Percentiles rank a stretch among this genome's conserved stretches.
These are phyloP conservation scores for Fusarium siculi DNA, from an alignment of 2,329 filamentous ascomycete genomes.

Conservation along the genomic window DNA sequence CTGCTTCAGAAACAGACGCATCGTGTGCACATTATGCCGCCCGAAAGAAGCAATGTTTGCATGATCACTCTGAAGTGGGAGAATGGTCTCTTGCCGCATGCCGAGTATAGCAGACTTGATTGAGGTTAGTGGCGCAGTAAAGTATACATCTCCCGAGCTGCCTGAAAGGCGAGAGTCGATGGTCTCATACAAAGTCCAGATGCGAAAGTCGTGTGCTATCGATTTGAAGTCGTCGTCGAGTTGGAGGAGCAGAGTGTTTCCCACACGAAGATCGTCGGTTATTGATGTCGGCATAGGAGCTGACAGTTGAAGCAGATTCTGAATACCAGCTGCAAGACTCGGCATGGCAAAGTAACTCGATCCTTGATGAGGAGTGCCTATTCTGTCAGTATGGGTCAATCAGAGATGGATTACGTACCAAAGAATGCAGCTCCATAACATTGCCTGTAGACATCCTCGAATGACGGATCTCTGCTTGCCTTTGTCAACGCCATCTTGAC, in stretches of 20 bases:
- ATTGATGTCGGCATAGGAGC: slow-evolving; percentile 61
- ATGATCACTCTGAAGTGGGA: slow-evolving; percentile 65
- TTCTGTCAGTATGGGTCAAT: background rate
- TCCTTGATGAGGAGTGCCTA: slow-evolving; percentile 70
- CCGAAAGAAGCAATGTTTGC: slow-evolving; percentile 66
- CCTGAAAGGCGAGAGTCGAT: slow-evolving; percentile 67
- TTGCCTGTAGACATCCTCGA: slow-evolving; percentile 60
- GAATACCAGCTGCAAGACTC: slow-evolving; percentile 65
- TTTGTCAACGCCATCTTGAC: slow-evolving; percentile 66
- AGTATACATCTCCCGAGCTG: slow-evolving; percentile 59
- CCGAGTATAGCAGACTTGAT: slow-evolving; percentile 65
- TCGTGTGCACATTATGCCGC: slow-evolving; percentile 58
- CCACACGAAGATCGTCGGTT: slow-evolving; percentile 61
- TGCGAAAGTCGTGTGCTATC: slow-evolving; percentile 65
- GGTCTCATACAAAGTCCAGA: slow-evolving; percentile 73
- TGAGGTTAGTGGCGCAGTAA: slow-evolving; percentile 68
- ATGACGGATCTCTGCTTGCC: slow-evolving; percentile 52
- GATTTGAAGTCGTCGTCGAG: slow-evolving; percentile 66
- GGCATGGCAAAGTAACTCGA: slow-evolving; percentile 71
- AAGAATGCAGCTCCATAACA: slow-evolving; percentile 72
- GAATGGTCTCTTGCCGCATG: slow-evolving; percentile 62
- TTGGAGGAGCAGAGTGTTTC: slow-evolving; percentile 59
- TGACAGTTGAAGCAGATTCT: slow-evolving; percentile 62
- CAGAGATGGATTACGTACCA: slow-evolving; percentile 50
- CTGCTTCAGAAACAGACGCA: slow-evolving; percentile 54